Evolutionary conservation across 129 eudicot genomes (phyloP).

Genomic region (Apium graveolens): DNA sequence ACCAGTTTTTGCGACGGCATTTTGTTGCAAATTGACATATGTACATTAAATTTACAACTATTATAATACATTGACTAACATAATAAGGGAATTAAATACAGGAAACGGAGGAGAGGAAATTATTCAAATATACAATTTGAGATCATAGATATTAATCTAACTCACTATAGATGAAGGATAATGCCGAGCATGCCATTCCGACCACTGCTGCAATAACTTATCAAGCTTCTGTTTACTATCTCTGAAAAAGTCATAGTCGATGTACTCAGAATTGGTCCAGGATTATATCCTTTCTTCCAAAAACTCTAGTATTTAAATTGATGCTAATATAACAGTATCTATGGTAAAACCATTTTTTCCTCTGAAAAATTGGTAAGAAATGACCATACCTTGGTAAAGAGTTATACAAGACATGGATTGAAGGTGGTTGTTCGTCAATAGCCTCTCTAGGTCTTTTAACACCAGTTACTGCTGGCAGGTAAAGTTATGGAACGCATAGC

Average conservation of each 20-base stretch:
- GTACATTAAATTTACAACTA: background rate
- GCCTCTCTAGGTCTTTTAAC: constrained; percentile 74
- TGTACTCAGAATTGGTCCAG: constrained; percentile 8
- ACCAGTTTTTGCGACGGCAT: background rate
- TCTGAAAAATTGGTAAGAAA: background rate
- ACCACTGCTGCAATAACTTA: constrained; percentile 84
- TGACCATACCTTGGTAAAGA: constrained; percentile 62
- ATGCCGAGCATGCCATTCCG: constrained; percentile 73
- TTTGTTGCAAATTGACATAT: background rate
- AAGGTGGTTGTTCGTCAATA: constrained; percentile 71
- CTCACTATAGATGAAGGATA: constrained; percentile 42
- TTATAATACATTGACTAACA: background rate
- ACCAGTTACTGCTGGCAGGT: constrained; percentile 48
- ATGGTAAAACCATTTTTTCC: background rate
- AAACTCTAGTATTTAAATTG: background rate
- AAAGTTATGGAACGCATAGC: constrained; percentile 32
- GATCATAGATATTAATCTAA: background rate
- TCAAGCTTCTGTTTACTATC: constrained; percentile 83
- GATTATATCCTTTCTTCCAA: constrained; percentile 7
- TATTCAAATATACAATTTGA: background rate
- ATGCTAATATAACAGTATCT: background rate
- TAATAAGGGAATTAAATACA: background rate
- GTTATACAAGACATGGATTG: constrained; percentile 61
- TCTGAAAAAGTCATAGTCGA: constrained; percentile 34
- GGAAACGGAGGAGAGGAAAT: background rate